Conservation (phyloP, 2,329 filamentous ascomycete species). For the Colletotrichum lini region DNA sequence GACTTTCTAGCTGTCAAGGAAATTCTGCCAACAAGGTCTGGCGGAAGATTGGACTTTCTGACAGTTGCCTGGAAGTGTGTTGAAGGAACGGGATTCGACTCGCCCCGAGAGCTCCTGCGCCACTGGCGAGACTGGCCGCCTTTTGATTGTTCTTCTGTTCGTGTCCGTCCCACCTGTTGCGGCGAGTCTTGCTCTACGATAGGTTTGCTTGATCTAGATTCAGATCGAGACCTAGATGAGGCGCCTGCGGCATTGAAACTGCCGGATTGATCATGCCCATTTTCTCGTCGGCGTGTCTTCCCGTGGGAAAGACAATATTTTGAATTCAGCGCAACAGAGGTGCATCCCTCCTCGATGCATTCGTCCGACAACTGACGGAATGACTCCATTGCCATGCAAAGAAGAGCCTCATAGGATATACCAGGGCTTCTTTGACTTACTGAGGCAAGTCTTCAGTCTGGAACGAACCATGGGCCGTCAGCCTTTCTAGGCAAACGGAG, state of each 20-base stretch:
- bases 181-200: conserved; percentile 3
- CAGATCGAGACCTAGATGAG: background rate
- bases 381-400: conserved; percentile 13
- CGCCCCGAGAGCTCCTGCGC: background rate
- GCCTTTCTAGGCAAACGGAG: background rate
- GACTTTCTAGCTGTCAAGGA: conserved; percentile 29
- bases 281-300: conserved; percentile 2
- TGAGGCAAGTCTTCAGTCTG: background rate
- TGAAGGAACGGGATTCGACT: background rate
- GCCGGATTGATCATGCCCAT: background rate
- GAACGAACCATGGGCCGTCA: background rate
- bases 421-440: background rate
- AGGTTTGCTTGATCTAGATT: background rate
- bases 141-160: conserved; percentile 3
- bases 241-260: background rate
- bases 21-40: conserved; percentile 26
- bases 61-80: background rate
- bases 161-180: background rate
- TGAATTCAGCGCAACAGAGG: conserved; percentile 1
- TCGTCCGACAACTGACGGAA: conserved; percentile 2
- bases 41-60: conserved; percentile 18
- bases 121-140: background rate
- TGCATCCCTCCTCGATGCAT: conserved; percentile 13
- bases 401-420: background rate
- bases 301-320: conserved; percentile 8